Evolutionary conservation across 1,139 yeast genomes (phyloP).

Genomic region (Blastobotrys raffinosifermentans): DNA sequence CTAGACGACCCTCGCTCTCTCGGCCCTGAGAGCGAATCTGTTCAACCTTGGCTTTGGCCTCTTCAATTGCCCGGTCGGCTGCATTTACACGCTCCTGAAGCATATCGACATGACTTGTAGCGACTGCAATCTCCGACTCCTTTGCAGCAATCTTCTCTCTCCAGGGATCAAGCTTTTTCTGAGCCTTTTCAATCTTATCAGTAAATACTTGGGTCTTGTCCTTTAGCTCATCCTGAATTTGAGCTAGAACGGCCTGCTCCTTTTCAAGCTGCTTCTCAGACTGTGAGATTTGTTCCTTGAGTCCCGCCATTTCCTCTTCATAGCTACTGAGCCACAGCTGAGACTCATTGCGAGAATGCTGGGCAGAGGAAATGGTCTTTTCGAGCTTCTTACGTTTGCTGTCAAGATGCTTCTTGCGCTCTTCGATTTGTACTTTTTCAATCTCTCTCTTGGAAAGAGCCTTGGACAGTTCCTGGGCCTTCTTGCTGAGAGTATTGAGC

Average conservation of each 20-base stretch:
- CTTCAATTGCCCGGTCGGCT: constrained; percentile 43
- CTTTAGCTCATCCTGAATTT: constrained; percentile 60
- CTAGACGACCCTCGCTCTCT: constrained; percentile 43
- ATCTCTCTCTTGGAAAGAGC: constrained; percentile 30
- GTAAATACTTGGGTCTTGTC: constrained; percentile 67
- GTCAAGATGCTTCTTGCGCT: constrained; percentile 58
- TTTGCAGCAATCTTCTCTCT: constrained; percentile 59
- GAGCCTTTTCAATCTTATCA: constrained; percentile 55
- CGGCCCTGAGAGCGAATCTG: constrained; percentile 49
- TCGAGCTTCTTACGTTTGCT: constrained; percentile 57
- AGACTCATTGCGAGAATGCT: constrained; percentile 39
- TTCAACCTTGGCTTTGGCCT: constrained; percentile 43
- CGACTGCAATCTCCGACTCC: constrained; percentile 59
- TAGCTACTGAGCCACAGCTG: constrained; percentile 44
- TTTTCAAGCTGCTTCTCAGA: constrained; percentile 42
- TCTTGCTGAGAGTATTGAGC: constrained; percentile 23
- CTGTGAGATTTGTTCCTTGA: constrained; percentile 37
- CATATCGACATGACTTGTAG: constrained; percentile 60
- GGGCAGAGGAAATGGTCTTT: constrained; percentile 40
- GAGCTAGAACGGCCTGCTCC: constrained; percentile 55
- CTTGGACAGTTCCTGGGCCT: constrained; percentile 22
- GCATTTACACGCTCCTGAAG: constrained; percentile 45
- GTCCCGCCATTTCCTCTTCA: constrained; percentile 37
- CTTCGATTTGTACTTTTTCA: constrained; percentile 64
- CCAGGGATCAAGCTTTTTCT: constrained; percentile 79